These are phyloP conservation scores for Hysterangium stoloniferum DNA, from an alignment of 768 basidiomycete genomes.

Conservation along the genomic window DNA sequence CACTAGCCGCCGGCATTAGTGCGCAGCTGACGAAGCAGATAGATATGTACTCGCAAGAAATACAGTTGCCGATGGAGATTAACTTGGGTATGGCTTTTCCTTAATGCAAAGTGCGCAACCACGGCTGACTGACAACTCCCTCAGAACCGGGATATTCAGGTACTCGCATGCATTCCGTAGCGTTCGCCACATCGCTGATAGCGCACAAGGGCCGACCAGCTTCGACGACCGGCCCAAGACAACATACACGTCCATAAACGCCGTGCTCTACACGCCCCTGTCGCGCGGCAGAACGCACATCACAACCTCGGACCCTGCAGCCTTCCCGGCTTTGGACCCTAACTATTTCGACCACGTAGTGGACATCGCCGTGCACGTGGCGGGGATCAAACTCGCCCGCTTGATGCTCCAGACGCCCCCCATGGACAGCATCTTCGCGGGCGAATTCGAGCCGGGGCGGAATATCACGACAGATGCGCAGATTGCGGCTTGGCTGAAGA, in stretches of 20 bases:
- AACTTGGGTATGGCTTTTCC: conserved; percentile 4
- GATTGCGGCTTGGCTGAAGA: conserved; percentile 9
- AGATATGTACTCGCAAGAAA: conserved; percentile 4
- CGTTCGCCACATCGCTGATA: neutral
- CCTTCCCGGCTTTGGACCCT: conserved; percentile 31
- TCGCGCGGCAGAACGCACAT: conserved; percentile 17
- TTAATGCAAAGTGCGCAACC: neutral
- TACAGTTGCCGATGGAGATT: conserved; percentile 10
- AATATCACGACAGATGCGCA: conserved; percentile 9
- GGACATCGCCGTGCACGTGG: conserved; percentile 10
- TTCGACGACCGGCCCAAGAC: neutral
- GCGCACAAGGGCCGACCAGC: conserved; percentile 9
- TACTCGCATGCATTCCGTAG: neutral
- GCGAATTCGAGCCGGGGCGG: conserved; percentile 12
- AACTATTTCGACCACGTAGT: conserved; percentile 22
- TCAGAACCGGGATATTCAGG: conserved; percentile 13
- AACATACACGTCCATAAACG: conserved; percentile 11
- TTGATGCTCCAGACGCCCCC: conserved; percentile 21
- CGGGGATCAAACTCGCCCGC: conserved; percentile 9
- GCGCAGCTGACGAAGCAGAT: conserved; percentile 2
- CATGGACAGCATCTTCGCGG: conserved; percentile 11
- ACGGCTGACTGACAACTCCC: neutral
- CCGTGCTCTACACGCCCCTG: conserved; percentile 12
- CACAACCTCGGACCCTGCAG: conserved; percentile 24
- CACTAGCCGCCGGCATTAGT: conserved; percentile 9